phyloP scores from a whole-genome alignment of 148 eudicot genomes.

The Chenopodium album region DNA sequence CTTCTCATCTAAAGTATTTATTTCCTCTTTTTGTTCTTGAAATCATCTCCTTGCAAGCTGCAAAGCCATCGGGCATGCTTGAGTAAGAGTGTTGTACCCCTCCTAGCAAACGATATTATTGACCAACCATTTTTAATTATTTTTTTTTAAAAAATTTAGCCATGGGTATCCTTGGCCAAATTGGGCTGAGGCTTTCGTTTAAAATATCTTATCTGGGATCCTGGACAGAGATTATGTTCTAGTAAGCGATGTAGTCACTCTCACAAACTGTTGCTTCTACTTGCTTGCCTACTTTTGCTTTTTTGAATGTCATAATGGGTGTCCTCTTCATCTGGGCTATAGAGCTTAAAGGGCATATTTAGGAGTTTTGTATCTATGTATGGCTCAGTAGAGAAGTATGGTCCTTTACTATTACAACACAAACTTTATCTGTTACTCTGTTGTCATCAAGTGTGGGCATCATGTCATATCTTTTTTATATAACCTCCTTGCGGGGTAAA shows the following conservation, averaged over 20 bases:
- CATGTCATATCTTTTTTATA: background rate
- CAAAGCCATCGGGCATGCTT: background rate
- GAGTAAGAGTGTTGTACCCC: background rate
- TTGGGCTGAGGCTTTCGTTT: too few relatives aligned
- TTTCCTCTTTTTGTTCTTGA: background rate
- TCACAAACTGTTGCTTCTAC: too few relatives aligned
- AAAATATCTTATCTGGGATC: too few relatives aligned
- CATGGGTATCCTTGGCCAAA: background rate
- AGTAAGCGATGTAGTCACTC: too few relatives aligned
- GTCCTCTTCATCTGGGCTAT: background rate
- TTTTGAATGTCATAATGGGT: background rate
- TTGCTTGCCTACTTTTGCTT: background rate
- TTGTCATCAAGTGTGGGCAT: background rate
- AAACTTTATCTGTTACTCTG: background rate
- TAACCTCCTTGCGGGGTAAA: background rate
- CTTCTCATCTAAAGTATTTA: background rate
- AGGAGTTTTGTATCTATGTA: background rate
- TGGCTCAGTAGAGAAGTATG: background rate
- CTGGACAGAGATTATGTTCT: too few relatives aligned
- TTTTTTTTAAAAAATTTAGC: background rate
- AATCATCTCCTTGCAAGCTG: background rate
- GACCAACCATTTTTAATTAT: background rate
- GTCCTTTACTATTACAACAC: background rate
- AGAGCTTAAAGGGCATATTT: background rate
- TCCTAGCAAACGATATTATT: background rate